Evolutionary conservation across 2,329 filamentous ascomycete species (phyloP).

Genomic region (Gaeumannomyces tritici): DNA sequence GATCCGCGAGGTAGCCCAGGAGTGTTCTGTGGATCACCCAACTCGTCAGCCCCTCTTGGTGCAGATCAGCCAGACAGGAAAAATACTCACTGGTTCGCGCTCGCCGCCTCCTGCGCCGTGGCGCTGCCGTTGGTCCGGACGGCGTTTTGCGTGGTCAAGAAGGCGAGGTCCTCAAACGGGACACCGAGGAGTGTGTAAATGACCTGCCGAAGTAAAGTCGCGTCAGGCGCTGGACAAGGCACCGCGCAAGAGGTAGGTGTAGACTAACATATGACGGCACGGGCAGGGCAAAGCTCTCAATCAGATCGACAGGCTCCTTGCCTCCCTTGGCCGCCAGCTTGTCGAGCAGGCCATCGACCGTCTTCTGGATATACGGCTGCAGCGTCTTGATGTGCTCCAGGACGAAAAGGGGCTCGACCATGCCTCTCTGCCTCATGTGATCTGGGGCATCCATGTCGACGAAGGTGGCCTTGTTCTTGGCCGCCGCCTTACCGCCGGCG

Average conservation of each 20-base stretch:
- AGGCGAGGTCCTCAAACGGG: constrained; percentile 34
- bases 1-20: constrained; percentile 29
- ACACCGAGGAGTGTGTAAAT: constrained; percentile 41
- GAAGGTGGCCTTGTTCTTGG: constrained; percentile 38
- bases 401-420: constrained; percentile 34
- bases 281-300: constrained; percentile 35
- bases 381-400: constrained; percentile 25
- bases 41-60: background rate
- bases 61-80: too few relatives aligned
- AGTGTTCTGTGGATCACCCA: constrained; percentile 20
- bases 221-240: too few relatives aligned
- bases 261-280: constrained; percentile 33
- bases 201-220: constrained; percentile 19
- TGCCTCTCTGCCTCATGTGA: constrained; percentile 34
- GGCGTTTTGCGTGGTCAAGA: constrained; percentile 33
- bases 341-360: constrained; percentile 31
- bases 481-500: constrained; percentile 34
- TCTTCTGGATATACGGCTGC: constrained; percentile 35
- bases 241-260: background rate
- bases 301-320: constrained; percentile 30
- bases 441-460: constrained; percentile 40
- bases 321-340: constrained; percentile 25
- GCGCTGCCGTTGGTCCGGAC: constrained; percentile 36
- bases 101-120: constrained; percentile 33
- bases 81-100: constrained; percentile 27